Base-by-base conservation (phyloP, 1,284 basidiomycete species). In the Amylostereum chailletii region DNA sequence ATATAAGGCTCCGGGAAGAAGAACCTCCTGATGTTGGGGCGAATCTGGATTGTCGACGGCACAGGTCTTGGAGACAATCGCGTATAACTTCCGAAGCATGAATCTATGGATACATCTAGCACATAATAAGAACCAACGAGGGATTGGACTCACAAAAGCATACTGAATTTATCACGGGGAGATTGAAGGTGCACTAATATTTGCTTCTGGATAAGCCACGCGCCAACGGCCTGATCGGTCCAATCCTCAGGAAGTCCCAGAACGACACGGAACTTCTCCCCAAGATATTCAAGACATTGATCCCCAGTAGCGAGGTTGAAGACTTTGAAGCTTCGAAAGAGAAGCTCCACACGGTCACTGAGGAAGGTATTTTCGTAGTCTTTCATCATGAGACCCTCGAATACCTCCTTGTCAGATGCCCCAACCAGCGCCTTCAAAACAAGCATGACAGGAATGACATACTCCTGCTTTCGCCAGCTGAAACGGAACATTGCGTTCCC, bases 11-110 rank as follows among this genome's bases (percentile, higher is more conserved):
- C 96, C 96, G 1, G 96, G 95, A 38, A 99, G 82, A 10, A 99
- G 79, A 42, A 97, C 93, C 64, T 99, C 96, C 66, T 99, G 96
- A 63, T 98, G 92, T 66, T 99, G 95, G 49, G 94, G 94, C 11
- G 95, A 99, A 75, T 99, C 96, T 9, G 96, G 94, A 63, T 99
- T 99, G 71, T 99, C 96, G 49, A 88, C 79, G 61, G 90, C 91
- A 60, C 91, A 95, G 47, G 90, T 83, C 49, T 88, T 87, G 11
- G 92, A 95, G 9, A 99, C 94, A 44, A 94, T 74, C 4, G 92
- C 81, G 63, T 94, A 99, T 27, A 99, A 75, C 71, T 99, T 99
- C 58, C 93, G 88, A 40, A 99, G 76, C 96, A 99, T 99, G 71
- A 95, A 98, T 45, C 93, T 93, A 51, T 34, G 26, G n/a, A 29